Conservation (phyloP, 2,329 filamentous ascomycete genomes). For the Cercospora sesami region DNA sequence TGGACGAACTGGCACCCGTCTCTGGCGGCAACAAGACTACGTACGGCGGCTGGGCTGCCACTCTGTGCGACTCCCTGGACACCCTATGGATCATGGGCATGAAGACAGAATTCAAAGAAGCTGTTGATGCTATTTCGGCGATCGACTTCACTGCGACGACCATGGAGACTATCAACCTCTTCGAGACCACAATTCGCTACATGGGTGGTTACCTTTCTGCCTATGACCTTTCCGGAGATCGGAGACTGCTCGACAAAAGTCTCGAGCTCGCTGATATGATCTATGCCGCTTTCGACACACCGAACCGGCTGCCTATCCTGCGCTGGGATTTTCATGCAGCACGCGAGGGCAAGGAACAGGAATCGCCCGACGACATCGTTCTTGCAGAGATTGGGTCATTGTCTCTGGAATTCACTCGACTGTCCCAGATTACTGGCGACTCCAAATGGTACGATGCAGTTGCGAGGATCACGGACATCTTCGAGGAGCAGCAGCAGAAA, state of each 20-base stretch:
- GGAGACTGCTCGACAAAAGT: slow-evolving; percentile 61
- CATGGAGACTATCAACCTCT: slow-evolving; percentile 60
- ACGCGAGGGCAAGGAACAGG: slow-evolving; percentile 31
- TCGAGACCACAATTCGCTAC: slow-evolving; percentile 72
- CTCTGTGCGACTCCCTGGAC: slow-evolving; percentile 74
- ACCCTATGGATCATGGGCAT: slow-evolving; percentile 71
- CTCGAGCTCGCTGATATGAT: slow-evolving; percentile 64
- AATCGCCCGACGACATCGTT: slow-evolving; percentile 39
- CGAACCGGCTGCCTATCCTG: slow-evolving; percentile 64
- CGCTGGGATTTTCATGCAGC: slow-evolving; percentile 57
- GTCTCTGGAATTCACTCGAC: slow-evolving; percentile 62
- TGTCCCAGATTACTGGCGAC: slow-evolving; percentile 64
- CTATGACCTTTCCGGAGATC: slow-evolving; percentile 62
- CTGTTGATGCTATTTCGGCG: slow-evolving; percentile 57
- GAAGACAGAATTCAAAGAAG: slow-evolving; percentile 64
- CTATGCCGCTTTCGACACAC: slow-evolving; percentile 67
- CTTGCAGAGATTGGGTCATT: slow-evolving; percentile 60
- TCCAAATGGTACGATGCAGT: slow-evolving; percentile 63
- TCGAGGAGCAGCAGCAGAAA: slow-evolving; percentile 55
- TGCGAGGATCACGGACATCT: slow-evolving; percentile 57
- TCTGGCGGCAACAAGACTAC: slow-evolving; percentile 68
- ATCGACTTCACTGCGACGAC: slow-evolving; percentile 63
- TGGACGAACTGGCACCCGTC: slow-evolving; percentile 75
- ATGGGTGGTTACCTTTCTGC: slow-evolving; percentile 69
- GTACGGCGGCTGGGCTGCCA: slow-evolving; percentile 90